Evolutionary conservation across 2,329 filamentous ascomycete genomes (phyloP).

Genomic region (Pyrenophora seminiperda): DNA sequence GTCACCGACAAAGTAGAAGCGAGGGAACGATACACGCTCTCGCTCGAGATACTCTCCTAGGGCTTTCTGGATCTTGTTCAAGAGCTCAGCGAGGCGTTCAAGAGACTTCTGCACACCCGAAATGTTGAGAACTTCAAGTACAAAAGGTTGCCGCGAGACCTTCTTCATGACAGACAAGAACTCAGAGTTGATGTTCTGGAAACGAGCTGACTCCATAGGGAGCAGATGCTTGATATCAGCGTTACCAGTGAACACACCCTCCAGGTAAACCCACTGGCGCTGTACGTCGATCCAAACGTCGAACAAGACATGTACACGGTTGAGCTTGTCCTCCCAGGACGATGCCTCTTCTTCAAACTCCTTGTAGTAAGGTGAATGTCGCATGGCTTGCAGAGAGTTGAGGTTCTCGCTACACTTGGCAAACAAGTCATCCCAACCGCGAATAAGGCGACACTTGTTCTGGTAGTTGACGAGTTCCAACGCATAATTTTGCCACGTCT

Average conservation of each 20-base stretch:
- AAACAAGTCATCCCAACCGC: slow-evolving; percentile 97
- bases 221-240: slow-evolving; percentile 98
- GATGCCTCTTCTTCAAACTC: slow-evolving; percentile 98
- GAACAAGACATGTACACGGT: slow-evolving; percentile 94
- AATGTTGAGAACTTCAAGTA: slow-evolving; percentile 94
- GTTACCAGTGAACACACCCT: slow-evolving; percentile 98
- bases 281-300: slow-evolving; percentile 99
- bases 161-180: slow-evolving; percentile 99
- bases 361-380: slow-evolving; percentile 98
- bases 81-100: slow-evolving; percentile 90
- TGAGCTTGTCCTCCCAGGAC: slow-evolving; percentile 96
- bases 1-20: slow-evolving; percentile 99
- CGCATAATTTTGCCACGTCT: slow-evolving; percentile 94
- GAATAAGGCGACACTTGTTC: slow-evolving; percentile 95
- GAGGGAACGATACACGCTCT: slow-evolving; percentile 94
- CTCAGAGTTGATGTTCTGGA: slow-evolving; percentile 99
- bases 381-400: slow-evolving; percentile 97
- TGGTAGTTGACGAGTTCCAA: slow-evolving; percentile 96
- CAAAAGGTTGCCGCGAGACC: slow-evolving; percentile 93
- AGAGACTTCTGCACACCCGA: slow-evolving; percentile 94
- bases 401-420: slow-evolving; percentile 98
- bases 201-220: slow-evolving; percentile 93
- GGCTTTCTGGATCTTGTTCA: slow-evolving; percentile 99
- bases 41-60: slow-evolving; percentile 98
- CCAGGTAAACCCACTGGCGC: slow-evolving; percentile 98